Conservation (phyloP, 2,329 filamentous ascomycete species). For the Aspergillus sp. region DNA sequence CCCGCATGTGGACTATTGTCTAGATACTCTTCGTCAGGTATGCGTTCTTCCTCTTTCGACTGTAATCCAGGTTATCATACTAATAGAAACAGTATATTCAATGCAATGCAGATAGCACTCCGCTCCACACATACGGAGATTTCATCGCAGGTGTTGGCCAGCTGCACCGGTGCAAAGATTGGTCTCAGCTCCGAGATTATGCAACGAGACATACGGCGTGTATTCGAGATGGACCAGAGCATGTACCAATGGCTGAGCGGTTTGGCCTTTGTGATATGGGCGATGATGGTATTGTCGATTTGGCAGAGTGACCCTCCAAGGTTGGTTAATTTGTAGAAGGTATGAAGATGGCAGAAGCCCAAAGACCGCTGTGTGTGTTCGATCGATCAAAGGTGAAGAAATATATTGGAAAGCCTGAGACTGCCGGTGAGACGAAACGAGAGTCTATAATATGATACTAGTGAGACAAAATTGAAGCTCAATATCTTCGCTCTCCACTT, state of each 20-base stretch:
- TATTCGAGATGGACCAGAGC: neutral
- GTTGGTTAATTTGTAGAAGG: too few species aligned
- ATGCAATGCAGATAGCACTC: neutral
- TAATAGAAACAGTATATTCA: neutral
- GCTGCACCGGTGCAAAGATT: neutral
- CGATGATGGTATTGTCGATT: neutral
- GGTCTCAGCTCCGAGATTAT: neutral
- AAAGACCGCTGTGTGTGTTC: too few species aligned
- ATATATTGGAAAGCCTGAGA: too few species aligned
- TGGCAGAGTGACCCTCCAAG: neutral
- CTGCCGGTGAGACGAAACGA: too few species aligned
- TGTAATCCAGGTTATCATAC: neutral
- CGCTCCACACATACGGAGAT: neutral
- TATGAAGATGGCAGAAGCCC: too few species aligned
- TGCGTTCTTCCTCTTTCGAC: neutral
- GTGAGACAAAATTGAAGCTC: too few species aligned
- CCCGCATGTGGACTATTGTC: neutral
- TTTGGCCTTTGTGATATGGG: neutral
- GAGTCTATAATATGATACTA: too few species aligned
- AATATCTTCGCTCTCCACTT: too few species aligned
- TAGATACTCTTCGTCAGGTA: neutral
- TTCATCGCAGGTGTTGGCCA: neutral
- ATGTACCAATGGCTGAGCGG: neutral
- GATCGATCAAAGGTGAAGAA: too few species aligned
- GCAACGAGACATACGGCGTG: neutral